Base-by-base conservation (phyloP, 495 filamentous ascomycete species). In the Annulohypoxylon bovei region DNA sequence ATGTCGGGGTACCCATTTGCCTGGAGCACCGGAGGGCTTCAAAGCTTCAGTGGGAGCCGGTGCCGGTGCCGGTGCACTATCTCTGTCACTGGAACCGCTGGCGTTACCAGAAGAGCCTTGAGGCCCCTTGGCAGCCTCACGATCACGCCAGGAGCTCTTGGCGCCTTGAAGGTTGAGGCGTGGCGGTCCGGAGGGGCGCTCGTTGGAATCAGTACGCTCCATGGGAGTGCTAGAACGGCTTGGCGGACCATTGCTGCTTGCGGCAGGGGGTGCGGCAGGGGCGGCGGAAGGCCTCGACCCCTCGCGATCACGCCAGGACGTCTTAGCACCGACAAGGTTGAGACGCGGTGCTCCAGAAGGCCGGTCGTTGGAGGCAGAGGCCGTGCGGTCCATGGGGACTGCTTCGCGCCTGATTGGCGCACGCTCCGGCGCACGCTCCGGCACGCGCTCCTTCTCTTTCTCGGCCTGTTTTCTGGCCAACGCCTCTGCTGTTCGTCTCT, bases 91-190 rank as follows among this genome's bases (percentile, higher is more conserved):
- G 14, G 61, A 22, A 18, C n/a, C 60, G 16, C 42, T 44, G 49
- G 44, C 16, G 49, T 49, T 50, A 30, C 60, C 47, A 42, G 56
- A 35, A 56, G 33, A 58, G 8, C 37, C 65, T 28, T 62, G 75
- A 46, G 83, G 77, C 59, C 80, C 78, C 79, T 87, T 93, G 68
- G 88, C 88, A 47, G 91, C 91, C 79, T 92, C 83, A 46, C 92
- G 87, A n/a, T 97, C 94, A 80, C 94, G 90, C 94, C 94, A 97
- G 73, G 84, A 88, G 33, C 88, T 81, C 78, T 88, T 89, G 74
- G 65, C 70, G 46, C 88, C 89, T 56, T 86, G 83, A 61, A 97
- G 83, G 62, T 84, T 83, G 76, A 96, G 85, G 66, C 88, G 88
- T 20, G 93, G 92, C 54, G 91, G 88, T 20, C 84, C 87, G 33